Evolutionary conservation across 2,329 filamentous ascomycete species (phyloP), one percentile per base, ranked within the genome.

Genomic region (Beauveria pseudobassiana): DNA sequence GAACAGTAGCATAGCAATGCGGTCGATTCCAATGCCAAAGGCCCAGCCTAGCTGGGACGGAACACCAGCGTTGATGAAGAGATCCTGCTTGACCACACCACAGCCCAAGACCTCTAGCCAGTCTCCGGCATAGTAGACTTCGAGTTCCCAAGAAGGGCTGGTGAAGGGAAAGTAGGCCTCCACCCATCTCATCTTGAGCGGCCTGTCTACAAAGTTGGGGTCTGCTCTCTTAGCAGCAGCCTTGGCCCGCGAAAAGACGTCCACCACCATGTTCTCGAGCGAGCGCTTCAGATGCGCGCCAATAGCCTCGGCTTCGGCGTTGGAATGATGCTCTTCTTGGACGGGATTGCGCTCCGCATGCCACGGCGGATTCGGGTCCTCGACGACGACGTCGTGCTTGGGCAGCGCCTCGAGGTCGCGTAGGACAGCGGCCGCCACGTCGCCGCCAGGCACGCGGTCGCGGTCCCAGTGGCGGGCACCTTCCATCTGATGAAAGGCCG

Each of bases 111-210:
- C 87, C 76, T 99, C 95, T 40, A 99, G 86, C 95, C 95, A 99
- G 72, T 96, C 90, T 34, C 90, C 93, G 67, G 89, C 87, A 84
- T 93, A 97, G 79, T 90, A 93, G 10, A 99, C 91, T 72, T 99
- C 95, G 26, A 99, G 82, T 73, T 99, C 95, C 90, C 91, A 99
- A 7, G 89, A 95, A 0, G 95, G 95, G 62, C 88, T 93, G 0
- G 95, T 99, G 73, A 98, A 98, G 45, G 95, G 95, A 76, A 99
- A 99, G 76, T 95, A 98, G 1, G 95, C 92, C 74, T 97, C 93
- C 8, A 98, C 87, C 95, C 95, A 99, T 66, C 95, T 86, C 69
- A 97, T 87, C 67, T 86, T 87, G 45, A 98, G 79, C 5, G 92
- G 91, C 69, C 96, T 89, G 55, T 85, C 80, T 22, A 77, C 72